Conservation (phyloP, 768 basidiomycete genomes). For the Galerina sulciceps region DNA sequence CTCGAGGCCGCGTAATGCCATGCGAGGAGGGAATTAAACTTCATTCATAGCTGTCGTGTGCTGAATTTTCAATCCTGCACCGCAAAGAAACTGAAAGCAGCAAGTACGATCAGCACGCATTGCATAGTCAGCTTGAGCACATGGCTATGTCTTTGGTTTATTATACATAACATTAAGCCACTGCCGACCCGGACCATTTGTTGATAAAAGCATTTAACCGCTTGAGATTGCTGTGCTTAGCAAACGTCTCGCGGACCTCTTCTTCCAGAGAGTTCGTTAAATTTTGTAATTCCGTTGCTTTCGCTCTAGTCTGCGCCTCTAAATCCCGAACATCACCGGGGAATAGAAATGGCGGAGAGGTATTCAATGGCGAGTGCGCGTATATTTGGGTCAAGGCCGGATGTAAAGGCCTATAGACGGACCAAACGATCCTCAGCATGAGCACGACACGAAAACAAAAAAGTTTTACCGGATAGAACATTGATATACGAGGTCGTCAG, state of each 20-base stretch:
- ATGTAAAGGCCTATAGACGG: conserved; percentile 16
- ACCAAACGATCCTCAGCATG: neutral
- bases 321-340: conserved; percentile 12
- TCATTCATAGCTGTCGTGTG: no score
- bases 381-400: conserved; percentile 16
- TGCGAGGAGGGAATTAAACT: no score
- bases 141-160: no score
- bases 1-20: no score
- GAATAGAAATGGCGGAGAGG: conserved; percentile 24
- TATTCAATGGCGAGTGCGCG: conserved; percentile 18
- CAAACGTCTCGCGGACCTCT: conserved; percentile 13
- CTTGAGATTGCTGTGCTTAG: conserved; percentile 12
- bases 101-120: no score
- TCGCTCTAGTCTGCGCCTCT: conserved; percentile 10
- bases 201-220: conserved; percentile 19
- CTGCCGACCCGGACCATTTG: conserved; percentile 6
- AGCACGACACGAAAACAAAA: neutral
- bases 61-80: no score
- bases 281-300: conserved; percentile 16
- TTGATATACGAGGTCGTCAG: conserved; percentile 4
- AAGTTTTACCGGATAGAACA: conserved; percentile 14
- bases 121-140: no score
- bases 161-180: no score
- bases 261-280: conserved; percentile 18
- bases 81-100: no score